Conservation (phyloP, 2,329 filamentous ascomycete genomes). For the Ophiosphaerella korrae region DNA sequence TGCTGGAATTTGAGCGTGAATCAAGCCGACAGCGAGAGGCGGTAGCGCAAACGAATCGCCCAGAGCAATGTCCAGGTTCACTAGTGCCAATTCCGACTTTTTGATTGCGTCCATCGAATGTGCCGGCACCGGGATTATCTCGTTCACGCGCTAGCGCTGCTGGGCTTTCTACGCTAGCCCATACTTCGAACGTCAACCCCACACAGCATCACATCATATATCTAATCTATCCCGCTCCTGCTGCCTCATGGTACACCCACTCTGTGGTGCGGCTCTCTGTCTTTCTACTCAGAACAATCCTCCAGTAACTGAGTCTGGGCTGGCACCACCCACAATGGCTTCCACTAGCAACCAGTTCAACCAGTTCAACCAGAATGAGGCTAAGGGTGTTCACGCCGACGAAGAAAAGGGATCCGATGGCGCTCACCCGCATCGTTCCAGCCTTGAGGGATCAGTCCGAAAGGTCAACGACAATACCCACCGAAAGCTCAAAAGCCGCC, state of each 20-base stretch:
- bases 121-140: slow-evolving; percentile 6
- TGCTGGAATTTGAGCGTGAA: slow-evolving; percentile 5
- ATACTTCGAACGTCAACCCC: too few species aligned
- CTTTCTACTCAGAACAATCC: slow-evolving; percentile 42
- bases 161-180: not conserved
- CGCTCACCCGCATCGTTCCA: slow-evolving; percentile 28
- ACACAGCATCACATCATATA: slow-evolving; percentile 1
- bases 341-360: slow-evolving; percentile 43
- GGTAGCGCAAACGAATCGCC: slow-evolving; percentile 11
- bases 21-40: slow-evolving; percentile 9
- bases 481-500: slow-evolving; percentile 52
- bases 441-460: slow-evolving; percentile 33
- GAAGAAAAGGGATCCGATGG: slow-evolving; percentile 36
- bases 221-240: slow-evolving; percentile 1
- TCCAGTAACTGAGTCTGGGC: slow-evolving; percentile 16
- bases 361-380: slow-evolving; percentile 30
- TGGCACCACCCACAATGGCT: slow-evolving; percentile 32
- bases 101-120: slow-evolving; percentile 7
- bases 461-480: slow-evolving; percentile 48
- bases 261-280: slow-evolving; percentile 41
- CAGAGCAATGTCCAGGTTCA: slow-evolving; percentile 8
- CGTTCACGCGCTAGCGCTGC: slow-evolving; percentile 9
- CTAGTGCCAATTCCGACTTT: slow-evolving; percentile 12
- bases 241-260: slow-evolving; percentile 33
- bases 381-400: slow-evolving; percentile 20